Base-by-base conservation (phyloP, 495 filamentous ascomycete genomes). In the Melanomma pulvis-pyrius region DNA sequence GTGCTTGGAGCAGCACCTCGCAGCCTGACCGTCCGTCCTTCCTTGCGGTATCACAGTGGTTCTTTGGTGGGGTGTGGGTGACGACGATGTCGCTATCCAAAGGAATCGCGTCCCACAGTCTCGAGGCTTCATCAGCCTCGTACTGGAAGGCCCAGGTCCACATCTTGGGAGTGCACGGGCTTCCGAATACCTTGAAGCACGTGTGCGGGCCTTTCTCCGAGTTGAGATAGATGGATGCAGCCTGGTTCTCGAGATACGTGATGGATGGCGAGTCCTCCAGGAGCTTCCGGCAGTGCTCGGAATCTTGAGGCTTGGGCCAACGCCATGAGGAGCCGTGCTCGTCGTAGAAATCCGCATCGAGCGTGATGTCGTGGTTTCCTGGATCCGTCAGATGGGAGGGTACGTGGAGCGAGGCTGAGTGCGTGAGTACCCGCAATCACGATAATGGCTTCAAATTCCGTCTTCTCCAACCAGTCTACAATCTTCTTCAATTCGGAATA, bases 291-390 rank as follows among this genome's bases (percentile, higher is more conserved):
- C 87, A 91, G 62, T 82, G 74, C 32, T 77, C 74, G 15, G 82
- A 74, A 48, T 86, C 79, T 75, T 90, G 81, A 17, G 81, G 81
- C n/a, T 76, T 69, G 50, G 86, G 77, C 63, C 84, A 83, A 69
- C 89, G 87, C 68, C 88, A 87, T 49, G 78, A 79, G 0, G 74
- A 62, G 3, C 86, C 84, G 63, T 88, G 76, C 30, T 85, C 71
- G 1, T 77, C 67, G 68, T 89, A 89, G 76, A 92, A 90, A 0
- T 74, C 69, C 21, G 71, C 60, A 73, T 93, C 90, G 4, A 94
- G 79, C 0, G 88, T 90, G 52, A 92, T 80, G 69, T 94, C 91
- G 71, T 94, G 91, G 71, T 93, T 94, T 25, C 90, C 89, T 91
- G 63, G 41, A 12, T 9, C 28, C 17, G 30, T 59, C 26, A 49